Evolutionary conservation across 176 grass and related monocot genomes (phyloP), one percentile per base, ranked within the genome.

Genomic region (Aegilops tauschii): DNA sequence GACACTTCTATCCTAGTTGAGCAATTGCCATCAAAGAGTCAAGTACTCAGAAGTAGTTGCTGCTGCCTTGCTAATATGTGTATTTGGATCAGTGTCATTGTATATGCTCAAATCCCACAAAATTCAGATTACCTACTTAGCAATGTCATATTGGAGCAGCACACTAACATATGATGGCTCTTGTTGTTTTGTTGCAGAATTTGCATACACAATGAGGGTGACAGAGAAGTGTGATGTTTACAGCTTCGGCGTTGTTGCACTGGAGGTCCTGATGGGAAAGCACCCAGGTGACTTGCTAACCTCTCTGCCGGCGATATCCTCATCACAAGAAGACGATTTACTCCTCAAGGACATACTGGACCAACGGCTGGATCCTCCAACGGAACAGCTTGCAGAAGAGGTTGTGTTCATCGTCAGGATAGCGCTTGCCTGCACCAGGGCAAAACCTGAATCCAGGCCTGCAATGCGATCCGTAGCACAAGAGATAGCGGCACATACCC

Each of bases 201-300:
- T 97, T 47, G 95, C 95, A 30, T 97, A 97, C 81, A 97, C 95
- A 45, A 97, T 93, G 95, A 93, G 74, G 49, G 90, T 97, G 16
- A 95, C 95, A 6, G 95, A 97, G 70, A 97, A 91, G 85, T 97
- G 95, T 7, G 95, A 97, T 52, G 91, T 93, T 7, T 97, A 97
- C 28, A 97, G 95, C 80, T 97, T 97, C 35, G 95, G 92, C 5
- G 84, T 97, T 11, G 88, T 95, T 49, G 82, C 91, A 27, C 86
- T 97, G 4, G 95, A 97, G 84, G 87, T 95, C 10, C 91, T 97
- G 82, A 97, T 97, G 95, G 95, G 92, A 32, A 97, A 93, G 82
- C 95, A 97, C 65, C 93, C 95, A 1, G 86, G 95, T 20, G 90
- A 97, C 67, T 82, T 97, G 35, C 40, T 95, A 50, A 95, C 81